These are phyloP conservation scores for Acanthamoeba healyi DNA, from an alignment of 208 protist species.

Conservation along the genomic window DNA sequence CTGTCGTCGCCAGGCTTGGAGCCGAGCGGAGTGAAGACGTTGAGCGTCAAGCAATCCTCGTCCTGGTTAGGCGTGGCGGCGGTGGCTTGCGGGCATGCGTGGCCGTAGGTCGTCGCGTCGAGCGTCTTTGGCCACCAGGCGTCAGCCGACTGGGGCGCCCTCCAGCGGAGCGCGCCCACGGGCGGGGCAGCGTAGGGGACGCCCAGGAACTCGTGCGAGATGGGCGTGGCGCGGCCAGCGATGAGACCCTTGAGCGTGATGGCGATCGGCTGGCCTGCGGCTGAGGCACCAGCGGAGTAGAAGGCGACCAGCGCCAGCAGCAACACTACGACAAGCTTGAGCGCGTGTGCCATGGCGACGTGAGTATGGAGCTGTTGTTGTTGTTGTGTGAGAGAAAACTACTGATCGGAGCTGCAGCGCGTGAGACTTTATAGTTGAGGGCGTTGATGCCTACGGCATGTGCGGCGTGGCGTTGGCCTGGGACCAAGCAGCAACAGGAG, in stretches of 20 bases:
- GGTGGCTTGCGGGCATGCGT: not conserved
- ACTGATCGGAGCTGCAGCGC: too few relatives aligned
- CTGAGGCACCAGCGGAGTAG: too few relatives aligned
- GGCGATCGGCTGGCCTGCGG: not conserved
- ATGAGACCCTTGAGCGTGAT: not conserved
- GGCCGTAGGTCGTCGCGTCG: not conserved
- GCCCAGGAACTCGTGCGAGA: conserved; percentile 17
- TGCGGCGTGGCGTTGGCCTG: too few relatives aligned
- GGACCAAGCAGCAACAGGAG: too few relatives aligned
- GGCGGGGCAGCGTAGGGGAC: not conserved
- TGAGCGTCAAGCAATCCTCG: conserved; percentile 1
- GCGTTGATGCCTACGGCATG: too few relatives aligned
- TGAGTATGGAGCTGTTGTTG: not conserved
- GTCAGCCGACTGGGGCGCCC: not conserved
- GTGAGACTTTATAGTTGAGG: too few relatives aligned
- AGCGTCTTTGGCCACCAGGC: not conserved
- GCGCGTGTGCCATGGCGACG: not conserved
- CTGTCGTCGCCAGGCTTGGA: not conserved
- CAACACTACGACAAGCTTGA: not conserved
- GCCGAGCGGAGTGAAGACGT: not conserved
- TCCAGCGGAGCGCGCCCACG: not conserved
- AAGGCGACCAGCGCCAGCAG: not conserved
- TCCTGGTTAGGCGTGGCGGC: not conserved
- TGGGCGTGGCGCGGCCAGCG: not conserved
- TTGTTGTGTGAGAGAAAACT: not conserved